Conservation (phyloP, 306 rosid genomes). For the Castanea sativa region DNA sequence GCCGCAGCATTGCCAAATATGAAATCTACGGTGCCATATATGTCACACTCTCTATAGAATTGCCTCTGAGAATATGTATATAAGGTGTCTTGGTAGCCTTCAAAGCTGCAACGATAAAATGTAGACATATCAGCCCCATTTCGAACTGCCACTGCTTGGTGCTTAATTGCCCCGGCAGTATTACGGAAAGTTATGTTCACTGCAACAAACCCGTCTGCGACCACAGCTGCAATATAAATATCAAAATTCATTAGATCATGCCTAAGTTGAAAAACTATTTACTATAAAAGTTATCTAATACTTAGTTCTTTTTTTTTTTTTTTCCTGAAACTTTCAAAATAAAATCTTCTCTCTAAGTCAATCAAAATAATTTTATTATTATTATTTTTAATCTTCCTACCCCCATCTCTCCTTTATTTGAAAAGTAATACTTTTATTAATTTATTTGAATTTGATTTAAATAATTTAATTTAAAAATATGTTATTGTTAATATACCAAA, state of each 20-base stretch:
- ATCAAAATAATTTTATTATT: too few relatives aligned
- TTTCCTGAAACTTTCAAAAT: too few relatives aligned
- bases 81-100: constrained; percentile 84
- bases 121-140: constrained; percentile 81
- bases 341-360: too few relatives aligned
- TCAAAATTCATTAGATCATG: not conserved
- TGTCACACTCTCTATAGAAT: constrained; percentile 81
- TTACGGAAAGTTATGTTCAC: constrained; percentile 76
- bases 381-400: too few relatives aligned
- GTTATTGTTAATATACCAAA: too few relatives aligned
- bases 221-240: constrained; percentile 53
- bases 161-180: constrained; percentile 86
- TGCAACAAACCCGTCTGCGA: constrained; percentile 72
- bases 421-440: too few relatives aligned
- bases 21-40: constrained; percentile 90
- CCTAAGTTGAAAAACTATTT: not conserved
- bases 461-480: too few relatives aligned
- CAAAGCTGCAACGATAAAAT: constrained; percentile 87
- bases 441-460: too few relatives aligned
- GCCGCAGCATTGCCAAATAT: constrained; percentile 93
- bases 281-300: too few relatives aligned
- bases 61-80: constrained; percentile 82
- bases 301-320: too few relatives aligned
- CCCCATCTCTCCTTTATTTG: too few relatives aligned
- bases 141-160: constrained; percentile 85